Percentiles rank a stretch among this genome's conserved stretches.
These are phyloP conservation scores for Posidonia australis DNA, from an alignment of 106 monocot genomes.

Conservation along the genomic window DNA sequence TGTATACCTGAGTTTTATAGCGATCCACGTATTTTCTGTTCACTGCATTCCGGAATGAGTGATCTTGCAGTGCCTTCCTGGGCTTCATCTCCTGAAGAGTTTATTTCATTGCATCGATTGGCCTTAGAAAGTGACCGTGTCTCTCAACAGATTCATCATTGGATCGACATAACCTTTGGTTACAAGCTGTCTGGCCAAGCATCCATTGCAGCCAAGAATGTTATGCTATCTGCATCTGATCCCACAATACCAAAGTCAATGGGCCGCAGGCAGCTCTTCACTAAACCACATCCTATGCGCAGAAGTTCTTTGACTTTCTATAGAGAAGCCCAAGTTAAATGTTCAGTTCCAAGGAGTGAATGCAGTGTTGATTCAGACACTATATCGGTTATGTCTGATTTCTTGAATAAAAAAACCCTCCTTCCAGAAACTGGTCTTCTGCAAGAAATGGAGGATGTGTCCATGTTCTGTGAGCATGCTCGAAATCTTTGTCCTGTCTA, in stretches of 20 bases:
- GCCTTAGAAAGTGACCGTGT: conserved; percentile 89
- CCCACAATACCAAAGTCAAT: conserved; percentile 50
- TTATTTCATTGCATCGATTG: conserved; percentile 67
- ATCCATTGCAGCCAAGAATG: conserved; percentile 82
- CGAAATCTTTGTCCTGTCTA: conserved; percentile 52
- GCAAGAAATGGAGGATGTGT: conserved; percentile 63
- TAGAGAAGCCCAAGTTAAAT: conserved; percentile 10
- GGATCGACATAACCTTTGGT: conserved; percentile 99
- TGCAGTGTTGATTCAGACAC: neutral
- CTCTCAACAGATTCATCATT: conserved; percentile 73
- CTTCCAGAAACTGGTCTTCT: conserved; percentile 34
- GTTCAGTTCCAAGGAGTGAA: conserved; percentile 11
- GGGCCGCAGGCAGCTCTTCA: conserved; percentile 78
- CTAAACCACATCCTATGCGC: conserved; percentile 69
- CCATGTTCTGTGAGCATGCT: conserved; percentile 52
- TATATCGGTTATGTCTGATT: conserved; percentile 6
- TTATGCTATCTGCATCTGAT: conserved; percentile 72
- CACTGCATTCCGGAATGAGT: conserved; percentile 86
- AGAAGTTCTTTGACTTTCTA: conserved; percentile 13
- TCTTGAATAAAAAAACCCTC: conserved; percentile 6
- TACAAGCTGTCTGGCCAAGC: conserved; percentile 79
- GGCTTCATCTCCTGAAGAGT: conserved; percentile 76
- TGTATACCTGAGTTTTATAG: conserved; percentile 97
- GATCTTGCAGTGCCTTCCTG: conserved; percentile 82
- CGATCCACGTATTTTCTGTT: conserved; percentile 68